Percentiles rank a stretch among this genome's conserved stretches.
Evolutionary conservation across 768 basidiomycete genomes (phyloP).

Genomic region (Mycena kentingensis): DNA sequence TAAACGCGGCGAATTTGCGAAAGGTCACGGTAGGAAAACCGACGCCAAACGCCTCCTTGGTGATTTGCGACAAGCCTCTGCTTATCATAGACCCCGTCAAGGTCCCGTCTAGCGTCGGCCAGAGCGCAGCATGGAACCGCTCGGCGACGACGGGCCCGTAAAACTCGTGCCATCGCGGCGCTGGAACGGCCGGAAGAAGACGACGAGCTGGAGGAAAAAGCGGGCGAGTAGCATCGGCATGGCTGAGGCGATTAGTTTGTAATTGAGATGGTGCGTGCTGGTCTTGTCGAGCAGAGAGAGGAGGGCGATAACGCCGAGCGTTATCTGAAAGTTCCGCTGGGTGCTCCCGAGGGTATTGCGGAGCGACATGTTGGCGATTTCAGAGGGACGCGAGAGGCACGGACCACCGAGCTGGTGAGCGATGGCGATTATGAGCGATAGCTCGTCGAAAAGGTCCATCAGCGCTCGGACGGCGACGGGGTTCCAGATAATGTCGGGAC

Average conservation of each 20-base stretch:
- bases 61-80: background rate
- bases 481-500: background rate
- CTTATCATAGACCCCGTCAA: background rate
- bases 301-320: conserved; percentile 1
- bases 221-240: conserved; percentile 1
- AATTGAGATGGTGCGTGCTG: background rate
- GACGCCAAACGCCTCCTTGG: background rate
- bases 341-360: conserved; percentile 2
- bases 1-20: background rate
- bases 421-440: background rate
- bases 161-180: background rate
- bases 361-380: conserved; percentile 6
- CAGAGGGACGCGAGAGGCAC: background rate
- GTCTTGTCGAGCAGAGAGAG: conserved; percentile 5
- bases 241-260: conserved; percentile 1
- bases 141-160: background rate
- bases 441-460: background rate
- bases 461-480: background rate
- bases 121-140: background rate
- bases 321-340: conserved; percentile 5
- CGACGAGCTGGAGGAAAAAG: background rate
- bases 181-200: conserved; percentile 3
- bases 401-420: background rate
- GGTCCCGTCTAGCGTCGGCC: conserved; percentile 1
- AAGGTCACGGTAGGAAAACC: background rate